Evolutionary conservation across 2,329 filamentous ascomycete species (phyloP).

Genomic region (Calonectria leucothoes): DNA sequence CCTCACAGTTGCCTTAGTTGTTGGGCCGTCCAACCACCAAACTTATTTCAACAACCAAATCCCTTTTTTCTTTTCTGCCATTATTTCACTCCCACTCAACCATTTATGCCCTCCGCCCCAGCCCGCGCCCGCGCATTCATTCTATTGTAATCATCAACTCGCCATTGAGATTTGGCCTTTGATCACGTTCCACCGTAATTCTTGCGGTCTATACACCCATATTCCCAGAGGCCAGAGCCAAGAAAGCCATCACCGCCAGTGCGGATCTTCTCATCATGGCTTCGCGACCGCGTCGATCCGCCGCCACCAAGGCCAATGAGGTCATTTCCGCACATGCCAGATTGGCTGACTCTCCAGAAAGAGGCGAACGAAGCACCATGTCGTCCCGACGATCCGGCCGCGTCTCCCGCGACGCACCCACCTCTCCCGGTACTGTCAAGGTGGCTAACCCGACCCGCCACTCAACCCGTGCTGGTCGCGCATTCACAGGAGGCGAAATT

Average conservation of each 20-base stretch:
- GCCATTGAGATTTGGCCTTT: not conserved
- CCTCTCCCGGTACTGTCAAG: slow-evolving; percentile 64
- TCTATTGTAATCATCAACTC: not conserved
- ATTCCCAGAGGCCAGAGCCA: not conserved
- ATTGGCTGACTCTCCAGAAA: slow-evolving; percentile 55
- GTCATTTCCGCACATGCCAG: slow-evolving; percentile 55
- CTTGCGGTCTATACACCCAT: slow-evolving; percentile 5
- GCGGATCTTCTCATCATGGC: slow-evolving; percentile 52
- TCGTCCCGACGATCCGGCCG: slow-evolving; percentile 64
- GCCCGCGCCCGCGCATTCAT: not conserved
- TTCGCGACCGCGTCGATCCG: slow-evolving; percentile 59
- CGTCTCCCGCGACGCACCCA: slow-evolving; percentile 58
- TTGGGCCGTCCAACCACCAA: slow-evolving; percentile 28
- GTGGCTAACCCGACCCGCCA: slow-evolving; percentile 65
- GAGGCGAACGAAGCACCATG: slow-evolving; percentile 56
- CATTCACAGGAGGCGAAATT: slow-evolving; percentile 60
- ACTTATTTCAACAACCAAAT: slow-evolving; percentile 41
- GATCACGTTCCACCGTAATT: slow-evolving; percentile 11
- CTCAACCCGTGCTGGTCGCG: slow-evolving; percentile 55
- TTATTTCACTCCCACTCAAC: slow-evolving; percentile 13
- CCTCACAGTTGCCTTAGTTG: slow-evolving; percentile 18
- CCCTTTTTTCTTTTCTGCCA: slow-evolving; percentile 11
- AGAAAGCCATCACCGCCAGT: slow-evolving; percentile 30
- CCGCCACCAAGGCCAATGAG: slow-evolving; percentile 56
- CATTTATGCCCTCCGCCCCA: slow-evolving; percentile 3